Percentiles rank a stretch among this genome's conserved stretches.
These are phyloP conservation scores for Paxillus ammoniavirescens DNA, from an alignment of 768 basidiomycete genomes.

Conservation along the genomic window DNA sequence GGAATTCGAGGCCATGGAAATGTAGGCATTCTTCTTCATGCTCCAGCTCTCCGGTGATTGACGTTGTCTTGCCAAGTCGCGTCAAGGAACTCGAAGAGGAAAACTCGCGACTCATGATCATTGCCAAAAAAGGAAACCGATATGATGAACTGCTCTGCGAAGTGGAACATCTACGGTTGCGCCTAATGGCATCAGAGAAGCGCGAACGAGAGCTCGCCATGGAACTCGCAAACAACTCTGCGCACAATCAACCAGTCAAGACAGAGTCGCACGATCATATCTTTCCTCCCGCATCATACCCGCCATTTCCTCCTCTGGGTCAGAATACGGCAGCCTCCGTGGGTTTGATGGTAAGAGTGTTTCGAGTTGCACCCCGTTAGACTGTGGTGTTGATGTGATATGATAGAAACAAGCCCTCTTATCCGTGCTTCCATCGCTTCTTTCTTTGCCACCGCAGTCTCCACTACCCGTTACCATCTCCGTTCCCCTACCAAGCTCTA, in stretches of 20 bases:
- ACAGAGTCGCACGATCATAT: slow-evolving; percentile 56
- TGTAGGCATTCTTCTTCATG: slow-evolving; percentile 52
- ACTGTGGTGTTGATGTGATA: slow-evolving; percentile 14
- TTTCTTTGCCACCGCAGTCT: slow-evolving; percentile 63
- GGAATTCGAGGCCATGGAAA: slow-evolving; percentile 89
- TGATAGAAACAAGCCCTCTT: slow-evolving; percentile 62
- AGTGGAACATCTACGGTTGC: slow-evolving; percentile 64
- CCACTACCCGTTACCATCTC: slow-evolving; percentile 55
- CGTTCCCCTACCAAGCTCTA: slow-evolving; percentile 42
- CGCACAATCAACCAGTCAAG: slow-evolving; percentile 44
- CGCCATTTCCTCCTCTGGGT: slow-evolving; percentile 31
- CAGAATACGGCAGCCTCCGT: slow-evolving; percentile 64
- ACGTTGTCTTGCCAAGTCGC: slow-evolving; percentile 48
- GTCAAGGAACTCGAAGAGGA: slow-evolving; percentile 84
- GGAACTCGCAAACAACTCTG: slow-evolving; percentile 49
- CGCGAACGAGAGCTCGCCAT: slow-evolving; percentile 66
- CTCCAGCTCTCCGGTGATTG: slow-evolving; percentile 11
- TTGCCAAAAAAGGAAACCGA: slow-evolving; percentile 47
- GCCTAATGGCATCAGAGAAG: slow-evolving; percentile 61
- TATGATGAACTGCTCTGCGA: slow-evolving; percentile 49
- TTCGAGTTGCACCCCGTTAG: neutral
- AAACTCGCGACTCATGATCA: slow-evolving; percentile 66
- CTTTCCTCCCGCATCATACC: slow-evolving; percentile 44
- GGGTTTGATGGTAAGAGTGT: slow-evolving; percentile 60
- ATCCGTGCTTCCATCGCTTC: slow-evolving; percentile 72